Base-by-base conservation (phyloP, 1,139 yeast genomes). In the Saccharomyces hybrid region DNA sequence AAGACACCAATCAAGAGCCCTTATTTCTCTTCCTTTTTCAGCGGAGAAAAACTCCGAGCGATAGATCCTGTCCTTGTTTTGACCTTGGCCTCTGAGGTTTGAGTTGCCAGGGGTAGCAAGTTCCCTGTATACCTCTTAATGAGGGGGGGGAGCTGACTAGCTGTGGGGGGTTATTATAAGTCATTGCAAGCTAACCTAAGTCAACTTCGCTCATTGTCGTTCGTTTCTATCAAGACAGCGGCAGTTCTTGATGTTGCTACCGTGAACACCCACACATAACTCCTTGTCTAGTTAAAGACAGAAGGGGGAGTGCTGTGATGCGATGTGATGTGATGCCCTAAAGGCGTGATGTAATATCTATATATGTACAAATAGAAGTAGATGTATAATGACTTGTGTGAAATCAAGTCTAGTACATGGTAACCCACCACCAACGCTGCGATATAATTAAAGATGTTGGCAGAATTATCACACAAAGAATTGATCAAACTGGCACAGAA, bases 401-500 rank as follows among this genome's bases (percentile, higher is more conserved):
- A 4, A 5, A 9, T 5, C 5, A 24, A 19, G 2, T 2, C 8
- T 24, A 27, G 11, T 11, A 26, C 12, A 19, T 11, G n/a, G 19
- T 12, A 12, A 46, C 42, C 28, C 19, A 46, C 42, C 28, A 14
- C 11, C 3, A 27, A 27, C 16, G 3, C 50, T 28, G n/a, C 42
- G 6, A 14, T 29, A 48, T n/a, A n/a, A 27, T 7, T 11, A 2
- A 6, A 50, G 12, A 50, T 61, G 60, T 50, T 65, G 11, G 55
- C 60, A 5, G 60, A 58, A 52, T 52, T 62, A 29, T 55, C 65
- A 12, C 80, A 77, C 42, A 73, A 70, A 51, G 84, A 83, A 58
- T 66, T 83, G 54, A 64, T 82, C 26, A 68, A 70, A 19, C 63
- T 80, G 49, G 80, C 85, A 16, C 76, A 77, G 55, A 73, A 73